Evolutionary conservation across 2,329 filamentous ascomycete species (phyloP).

Genomic region (Trichoderma aggressivum): DNA sequence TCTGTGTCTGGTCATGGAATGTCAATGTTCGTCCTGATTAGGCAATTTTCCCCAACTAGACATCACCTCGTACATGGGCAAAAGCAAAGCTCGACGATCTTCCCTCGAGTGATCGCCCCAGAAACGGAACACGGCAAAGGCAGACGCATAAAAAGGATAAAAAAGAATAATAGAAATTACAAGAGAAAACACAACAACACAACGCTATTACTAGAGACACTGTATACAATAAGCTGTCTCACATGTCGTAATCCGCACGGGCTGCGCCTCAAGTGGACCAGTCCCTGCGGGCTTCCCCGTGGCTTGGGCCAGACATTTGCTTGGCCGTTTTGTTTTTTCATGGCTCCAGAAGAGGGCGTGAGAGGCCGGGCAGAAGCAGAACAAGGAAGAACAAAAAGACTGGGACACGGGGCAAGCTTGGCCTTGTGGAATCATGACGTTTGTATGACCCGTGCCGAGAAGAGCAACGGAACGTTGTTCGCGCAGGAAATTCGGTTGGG

Average conservation of each 20-base stretch:
- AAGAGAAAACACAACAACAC: background rate
- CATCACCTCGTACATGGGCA: background rate
- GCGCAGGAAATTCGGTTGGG: background rate
- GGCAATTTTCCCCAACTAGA: conserved; percentile 7
- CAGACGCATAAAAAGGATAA: background rate
- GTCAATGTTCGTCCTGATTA: background rate
- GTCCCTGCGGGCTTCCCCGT: conserved; percentile 6
- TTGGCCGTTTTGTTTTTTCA: background rate
- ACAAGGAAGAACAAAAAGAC: background rate
- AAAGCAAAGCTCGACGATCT: background rate
- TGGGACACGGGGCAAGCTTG: background rate
- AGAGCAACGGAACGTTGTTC: background rate
- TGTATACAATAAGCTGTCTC: conserved; percentile 17
- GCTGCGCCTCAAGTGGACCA: conserved; percentile 16
- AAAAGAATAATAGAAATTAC: background rate
- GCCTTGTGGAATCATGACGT: conserved; percentile 12
- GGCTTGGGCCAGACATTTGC: background rate
- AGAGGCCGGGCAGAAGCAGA: background rate
- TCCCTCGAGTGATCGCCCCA: background rate
- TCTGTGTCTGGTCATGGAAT: conserved; percentile 1
- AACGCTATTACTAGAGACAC: background rate
- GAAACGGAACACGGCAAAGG: background rate
- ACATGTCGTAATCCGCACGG: conserved; percentile 16
- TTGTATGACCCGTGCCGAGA: background rate
- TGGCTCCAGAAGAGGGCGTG: background rate